Evolutionary conservation across 805 yeast species (phyloP).

Genomic region (Candida palmyrensis): DNA sequence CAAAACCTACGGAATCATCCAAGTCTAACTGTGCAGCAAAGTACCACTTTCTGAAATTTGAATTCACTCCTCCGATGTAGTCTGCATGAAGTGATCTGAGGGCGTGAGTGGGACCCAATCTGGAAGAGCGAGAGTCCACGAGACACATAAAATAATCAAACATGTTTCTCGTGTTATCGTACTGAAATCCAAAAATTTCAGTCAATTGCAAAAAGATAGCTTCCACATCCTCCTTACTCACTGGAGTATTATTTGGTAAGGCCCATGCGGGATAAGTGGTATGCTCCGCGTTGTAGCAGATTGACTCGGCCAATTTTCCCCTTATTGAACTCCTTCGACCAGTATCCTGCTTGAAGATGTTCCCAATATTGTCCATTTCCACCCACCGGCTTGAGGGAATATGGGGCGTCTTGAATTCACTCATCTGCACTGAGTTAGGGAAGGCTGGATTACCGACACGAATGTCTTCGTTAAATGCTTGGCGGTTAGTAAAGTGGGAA

Average conservation of each 20-base stretch:
- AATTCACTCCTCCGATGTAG: conserved; percentile 65
- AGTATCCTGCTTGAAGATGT: conserved; percentile 15
- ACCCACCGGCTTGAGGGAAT: conserved; percentile 41
- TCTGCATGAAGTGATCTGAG: conserved; percentile 63
- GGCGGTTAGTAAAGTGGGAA: too few relatives aligned
- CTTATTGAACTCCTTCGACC: too few relatives aligned
- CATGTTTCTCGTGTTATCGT: conserved; percentile 60
- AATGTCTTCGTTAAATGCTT: background rate
- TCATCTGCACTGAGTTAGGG: conserved; percentile 19
- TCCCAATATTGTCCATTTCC: conserved; percentile 30
- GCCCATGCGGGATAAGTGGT: conserved; percentile 58
- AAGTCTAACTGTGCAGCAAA: conserved; percentile 68
- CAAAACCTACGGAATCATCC: conserved; percentile 43
- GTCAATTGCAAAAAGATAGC: conserved; percentile 48
- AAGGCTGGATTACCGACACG: background rate
- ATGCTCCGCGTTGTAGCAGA: conserved; percentile 39
- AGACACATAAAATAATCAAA: conserved; percentile 58
- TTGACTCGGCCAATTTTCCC: conserved; percentile 35
- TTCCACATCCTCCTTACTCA: conserved; percentile 50
- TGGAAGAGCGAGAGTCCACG: conserved; percentile 64
- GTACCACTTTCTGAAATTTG: conserved; percentile 73
- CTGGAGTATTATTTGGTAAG: conserved; percentile 38
- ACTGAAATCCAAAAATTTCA: conserved; percentile 62
- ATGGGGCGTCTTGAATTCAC: conserved; percentile 43
- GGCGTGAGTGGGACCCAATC: conserved; percentile 55